Evolutionary conservation across 2,329 filamentous ascomycete genomes (phyloP).

Genomic region (Helicocarpus griseus): DNA sequence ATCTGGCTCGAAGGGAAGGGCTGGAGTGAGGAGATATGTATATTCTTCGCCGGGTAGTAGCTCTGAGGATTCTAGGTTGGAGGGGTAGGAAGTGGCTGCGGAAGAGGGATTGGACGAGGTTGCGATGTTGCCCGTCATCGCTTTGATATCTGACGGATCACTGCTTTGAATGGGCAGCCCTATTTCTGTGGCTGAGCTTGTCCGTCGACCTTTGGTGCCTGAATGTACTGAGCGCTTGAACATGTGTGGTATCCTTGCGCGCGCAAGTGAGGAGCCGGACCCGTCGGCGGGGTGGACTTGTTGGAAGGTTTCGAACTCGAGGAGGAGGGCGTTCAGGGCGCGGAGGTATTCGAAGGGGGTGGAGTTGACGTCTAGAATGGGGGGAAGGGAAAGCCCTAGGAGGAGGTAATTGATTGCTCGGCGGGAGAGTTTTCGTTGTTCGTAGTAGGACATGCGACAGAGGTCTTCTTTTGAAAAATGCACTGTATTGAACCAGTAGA

Average conservation of each 20-base stretch:
- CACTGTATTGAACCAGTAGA: conserved; percentile 98
- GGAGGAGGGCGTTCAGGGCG: conserved; percentile 71
- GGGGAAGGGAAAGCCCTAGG: conserved; percentile 81
- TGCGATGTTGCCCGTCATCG: conserved; percentile 30
- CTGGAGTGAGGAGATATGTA: conserved; percentile 77
- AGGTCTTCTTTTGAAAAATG: conserved; percentile 80
- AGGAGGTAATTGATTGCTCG: conserved; percentile 91
- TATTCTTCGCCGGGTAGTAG: conserved; percentile 79
- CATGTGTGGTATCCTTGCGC: conserved; percentile 74
- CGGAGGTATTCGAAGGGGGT: conserved; percentile 78
- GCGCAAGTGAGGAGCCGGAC: conserved; percentile 56
- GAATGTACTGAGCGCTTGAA: conserved; percentile 56
- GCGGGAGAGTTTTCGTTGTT: conserved; percentile 70
- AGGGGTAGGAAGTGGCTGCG: conserved; percentile 30
- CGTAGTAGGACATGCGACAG: conserved; percentile 73
- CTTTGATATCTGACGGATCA: conserved; percentile 40
- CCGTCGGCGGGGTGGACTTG: conserved; percentile 73
- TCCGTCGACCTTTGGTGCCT: conserved; percentile 48
- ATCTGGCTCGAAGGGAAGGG: conserved; percentile 88
- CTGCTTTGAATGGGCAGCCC: conserved; percentile 43
- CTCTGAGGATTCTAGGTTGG: conserved; percentile 45
- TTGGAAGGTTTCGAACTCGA: conserved; percentile 92
- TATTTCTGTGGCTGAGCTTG: conserved; percentile 52
- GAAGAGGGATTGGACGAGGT: conserved; percentile 29
- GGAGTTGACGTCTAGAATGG: conserved; percentile 76